A percentile compares a stretch with the other conserved stretches of the same genome.
Conservation (phyloP, 1,284 basidiomycete species). For the Trichosporon coremiiforme region DNA sequence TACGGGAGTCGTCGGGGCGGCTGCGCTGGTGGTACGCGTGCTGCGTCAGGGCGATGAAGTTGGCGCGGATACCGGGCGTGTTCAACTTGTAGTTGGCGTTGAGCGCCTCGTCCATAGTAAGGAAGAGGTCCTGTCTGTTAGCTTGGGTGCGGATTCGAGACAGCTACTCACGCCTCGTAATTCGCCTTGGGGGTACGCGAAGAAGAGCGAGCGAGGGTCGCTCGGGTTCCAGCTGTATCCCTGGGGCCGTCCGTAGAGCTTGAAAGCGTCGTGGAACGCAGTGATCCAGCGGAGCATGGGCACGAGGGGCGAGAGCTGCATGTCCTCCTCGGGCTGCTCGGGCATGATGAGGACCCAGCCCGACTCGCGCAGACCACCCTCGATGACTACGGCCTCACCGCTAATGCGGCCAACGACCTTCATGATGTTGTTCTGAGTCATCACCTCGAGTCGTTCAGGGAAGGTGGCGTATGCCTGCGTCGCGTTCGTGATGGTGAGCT, state of each 20-base stretch:
- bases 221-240: constrained; percentile 84
- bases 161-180: constrained; percentile 44
- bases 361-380: constrained; percentile 62
- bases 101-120: constrained; percentile 82
- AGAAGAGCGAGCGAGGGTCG: constrained; percentile 61
- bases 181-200: constrained; percentile 52
- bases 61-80: constrained; percentile 69
- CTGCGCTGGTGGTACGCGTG: constrained; percentile 44
- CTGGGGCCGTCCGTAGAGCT: constrained; percentile 77
- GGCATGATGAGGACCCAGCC: constrained; percentile 89
- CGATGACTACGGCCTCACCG: constrained; percentile 66
- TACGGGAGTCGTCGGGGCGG: constrained; percentile 22
- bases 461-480: constrained; percentile 75
- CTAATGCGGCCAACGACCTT: constrained; percentile 82
- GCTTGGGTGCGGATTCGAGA: not conserved
- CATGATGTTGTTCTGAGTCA: constrained; percentile 80
- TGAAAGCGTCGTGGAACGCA: constrained; percentile 81
- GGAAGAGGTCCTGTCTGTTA: constrained; percentile 70
- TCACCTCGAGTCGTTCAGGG: constrained; percentile 89
- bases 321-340: constrained; percentile 56
- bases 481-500: constrained; percentile 53
- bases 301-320: constrained; percentile 53
- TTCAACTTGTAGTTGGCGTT: constrained; percentile 68
- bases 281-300: constrained; percentile 96
- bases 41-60: constrained; percentile 66